Percentiles rank a stretch among this genome's conserved stretches.
Evolutionary conservation across 129 eudicot species (phyloP).

Genomic region (Arctium minus): DNA sequence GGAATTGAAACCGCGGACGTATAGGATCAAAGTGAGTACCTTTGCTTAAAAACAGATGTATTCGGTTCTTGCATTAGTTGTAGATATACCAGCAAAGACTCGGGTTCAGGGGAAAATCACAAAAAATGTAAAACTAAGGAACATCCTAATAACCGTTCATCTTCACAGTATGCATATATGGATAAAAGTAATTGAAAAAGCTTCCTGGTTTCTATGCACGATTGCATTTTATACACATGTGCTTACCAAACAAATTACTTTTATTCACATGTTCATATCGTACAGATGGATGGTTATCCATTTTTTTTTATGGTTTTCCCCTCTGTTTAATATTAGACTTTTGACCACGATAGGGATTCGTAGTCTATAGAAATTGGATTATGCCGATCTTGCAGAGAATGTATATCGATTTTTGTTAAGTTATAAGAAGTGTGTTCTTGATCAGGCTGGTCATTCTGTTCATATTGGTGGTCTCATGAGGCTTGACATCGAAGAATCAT

Average conservation of each 20-base stretch:
- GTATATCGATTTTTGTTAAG: background rate
- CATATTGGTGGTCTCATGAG: slow-evolving; percentile 92
- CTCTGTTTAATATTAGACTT: background rate
- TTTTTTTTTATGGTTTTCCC: background rate
- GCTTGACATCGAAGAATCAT: slow-evolving; percentile 66
- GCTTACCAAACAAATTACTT: background rate
- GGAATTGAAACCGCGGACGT: slow-evolving; percentile 92
- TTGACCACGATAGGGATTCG: background rate
- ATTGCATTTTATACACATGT: background rate
- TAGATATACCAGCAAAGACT: background rate
- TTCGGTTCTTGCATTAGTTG: background rate
- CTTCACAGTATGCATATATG: too few relatives aligned
- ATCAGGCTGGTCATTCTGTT: slow-evolving; percentile 72
- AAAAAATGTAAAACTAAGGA: background rate
- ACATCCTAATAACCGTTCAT: background rate
- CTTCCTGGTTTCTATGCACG: too few relatives aligned
- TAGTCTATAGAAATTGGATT: background rate
- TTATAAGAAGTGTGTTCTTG: background rate
- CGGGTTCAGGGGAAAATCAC: too few relatives aligned
- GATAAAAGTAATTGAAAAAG: too few relatives aligned
- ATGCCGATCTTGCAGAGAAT: background rate
- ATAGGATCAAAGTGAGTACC: slow-evolving; percentile 71
- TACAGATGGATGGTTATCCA: background rate
- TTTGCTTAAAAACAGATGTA: background rate
- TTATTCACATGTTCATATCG: background rate